These are phyloP conservation scores for Paramarasmius palmivorus DNA, from an alignment of 1,284 basidiomycete species.

Conservation along the genomic window DNA sequence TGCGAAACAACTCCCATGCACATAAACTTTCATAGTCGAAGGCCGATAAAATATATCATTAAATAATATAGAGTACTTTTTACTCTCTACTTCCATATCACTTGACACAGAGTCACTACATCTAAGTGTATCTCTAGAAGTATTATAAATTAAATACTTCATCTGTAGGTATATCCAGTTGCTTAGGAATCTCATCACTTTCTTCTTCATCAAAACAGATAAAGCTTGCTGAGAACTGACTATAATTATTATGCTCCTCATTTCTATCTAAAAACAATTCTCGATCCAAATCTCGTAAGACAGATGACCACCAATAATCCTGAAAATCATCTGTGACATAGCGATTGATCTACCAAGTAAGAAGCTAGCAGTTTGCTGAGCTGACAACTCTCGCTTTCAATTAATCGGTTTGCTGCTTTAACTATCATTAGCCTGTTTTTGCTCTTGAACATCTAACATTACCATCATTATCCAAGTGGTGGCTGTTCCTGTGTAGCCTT, in stretches of 20 bases:
- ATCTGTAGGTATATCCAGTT: constrained; percentile 1
- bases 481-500: constrained; percentile 11
- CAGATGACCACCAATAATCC: constrained; percentile 13
- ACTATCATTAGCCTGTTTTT: constrained; percentile 13
- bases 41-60: constrained; percentile 17
- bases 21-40: constrained; percentile 9
- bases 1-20: constrained; percentile 15
- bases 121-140: neutral
- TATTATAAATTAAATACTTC: constrained; percentile 5
- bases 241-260: neutral
- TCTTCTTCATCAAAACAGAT: no score
- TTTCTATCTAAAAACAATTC: no score
- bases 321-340: constrained; percentile 10
- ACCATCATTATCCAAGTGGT: constrained; percentile 11
- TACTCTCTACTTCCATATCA: no score
- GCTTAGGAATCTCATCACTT: neutral
- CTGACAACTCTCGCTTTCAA: constrained; percentile 16
- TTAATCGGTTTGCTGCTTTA: constrained; percentile 14
- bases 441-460: constrained; percentile 9
- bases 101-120: neutral
- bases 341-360: constrained; percentile 9
- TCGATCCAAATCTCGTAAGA: constrained; percentile 12
- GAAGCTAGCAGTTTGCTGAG: constrained; percentile 15
- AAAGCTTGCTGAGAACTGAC: no score
- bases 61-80: constrained; percentile 10